Evolutionary conservation across 2,329 filamentous ascomycete genomes (phyloP).

Genomic region (Cryoendolithus antarcticus): DNA sequence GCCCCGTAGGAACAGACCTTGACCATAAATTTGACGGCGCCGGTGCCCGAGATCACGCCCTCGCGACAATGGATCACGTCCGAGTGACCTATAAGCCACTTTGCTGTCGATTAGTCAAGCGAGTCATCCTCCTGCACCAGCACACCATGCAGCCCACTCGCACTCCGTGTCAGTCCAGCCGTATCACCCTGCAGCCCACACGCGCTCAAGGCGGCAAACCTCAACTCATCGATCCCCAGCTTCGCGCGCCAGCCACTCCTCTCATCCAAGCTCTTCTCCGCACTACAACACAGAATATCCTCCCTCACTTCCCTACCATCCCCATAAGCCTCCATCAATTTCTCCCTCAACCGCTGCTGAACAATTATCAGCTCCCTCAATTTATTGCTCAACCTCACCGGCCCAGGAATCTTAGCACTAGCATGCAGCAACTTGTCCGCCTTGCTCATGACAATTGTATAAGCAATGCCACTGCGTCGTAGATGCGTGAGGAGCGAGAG

Average conservation of each 20-base stretch:
- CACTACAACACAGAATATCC: slow-evolving; percentile 49
- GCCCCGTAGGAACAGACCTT: too few relatives aligned
- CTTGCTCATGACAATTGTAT: slow-evolving; percentile 57
- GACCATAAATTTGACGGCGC: too few relatives aligned
- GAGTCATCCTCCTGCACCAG: too few relatives aligned
- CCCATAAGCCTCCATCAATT: slow-evolving; percentile 30
- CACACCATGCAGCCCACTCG: too few relatives aligned
- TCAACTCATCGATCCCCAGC: slow-evolving; percentile 48
- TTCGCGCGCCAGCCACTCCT: slow-evolving; percentile 37
- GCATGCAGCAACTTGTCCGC: slow-evolving; percentile 43
- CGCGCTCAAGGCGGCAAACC: slow-evolving; percentile 53
- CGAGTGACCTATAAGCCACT: too few relatives aligned
- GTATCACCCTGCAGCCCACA: slow-evolving; percentile 40
- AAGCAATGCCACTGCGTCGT: slow-evolving; percentile 44
- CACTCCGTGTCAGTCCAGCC: slow-evolving; percentile 6
- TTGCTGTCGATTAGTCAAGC: too few relatives aligned
- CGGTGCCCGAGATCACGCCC: too few relatives aligned
- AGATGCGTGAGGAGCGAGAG: slow-evolving; percentile 44
- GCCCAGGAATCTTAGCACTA: slow-evolving; percentile 13
- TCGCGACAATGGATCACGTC: too few relatives aligned
- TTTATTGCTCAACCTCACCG: slow-evolving; percentile 16
- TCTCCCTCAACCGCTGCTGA: slow-evolving; percentile 28
- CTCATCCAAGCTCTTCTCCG: slow-evolving; percentile 35
- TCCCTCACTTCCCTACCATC: slow-evolving; percentile 35
- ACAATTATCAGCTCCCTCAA: slow-evolving; percentile 25